A percentile compares a stretch with the other conserved stretches of the same genome.
Conservation (phyloP, 1,139 yeast genomes). For the Ogataea hybrid region DNA sequence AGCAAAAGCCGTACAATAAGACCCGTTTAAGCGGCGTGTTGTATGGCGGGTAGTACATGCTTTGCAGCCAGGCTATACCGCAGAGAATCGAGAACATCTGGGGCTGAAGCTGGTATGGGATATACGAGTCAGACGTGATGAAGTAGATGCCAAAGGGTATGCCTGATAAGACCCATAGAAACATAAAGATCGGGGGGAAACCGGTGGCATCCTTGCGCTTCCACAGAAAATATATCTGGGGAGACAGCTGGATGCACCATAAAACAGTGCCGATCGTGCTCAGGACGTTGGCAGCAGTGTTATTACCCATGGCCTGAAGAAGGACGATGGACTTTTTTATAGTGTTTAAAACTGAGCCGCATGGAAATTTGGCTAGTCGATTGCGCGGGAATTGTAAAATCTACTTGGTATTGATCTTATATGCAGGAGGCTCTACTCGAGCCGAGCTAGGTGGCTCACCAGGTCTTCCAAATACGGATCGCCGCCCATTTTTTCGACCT, state of each 20-base stretch:
- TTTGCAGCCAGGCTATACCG: constrained; percentile 49
- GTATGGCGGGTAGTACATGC: constrained; percentile 55
- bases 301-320: constrained; percentile 12
- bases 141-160: constrained; percentile 56
- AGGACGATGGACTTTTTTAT: not conserved
- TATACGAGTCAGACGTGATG: constrained; percentile 47
- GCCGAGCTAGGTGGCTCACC: not conserved
- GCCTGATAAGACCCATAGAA: constrained; percentile 57
- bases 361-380: not conserved
- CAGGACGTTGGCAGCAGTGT: constrained; percentile 43
- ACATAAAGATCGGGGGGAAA: constrained; percentile 59
- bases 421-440: not conserved
- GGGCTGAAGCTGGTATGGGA: constrained; percentile 55
- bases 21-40: constrained; percentile 32
- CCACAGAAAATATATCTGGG: constrained; percentile 51
- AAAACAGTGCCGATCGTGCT: constrained; percentile 54
- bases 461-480: constrained; percentile 26
- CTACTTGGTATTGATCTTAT: not conserved
- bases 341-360: not conserved
- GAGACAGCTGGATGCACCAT: constrained; percentile 55
- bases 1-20: constrained; percentile 31
- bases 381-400: constrained; percentile 6
- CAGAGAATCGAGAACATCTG: constrained; percentile 52
- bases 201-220: constrained; percentile 49
- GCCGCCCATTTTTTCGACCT: constrained; percentile 47